Conservation (phyloP, 495 filamentous ascomycete genomes). For the Neurospora sp. region DNA sequence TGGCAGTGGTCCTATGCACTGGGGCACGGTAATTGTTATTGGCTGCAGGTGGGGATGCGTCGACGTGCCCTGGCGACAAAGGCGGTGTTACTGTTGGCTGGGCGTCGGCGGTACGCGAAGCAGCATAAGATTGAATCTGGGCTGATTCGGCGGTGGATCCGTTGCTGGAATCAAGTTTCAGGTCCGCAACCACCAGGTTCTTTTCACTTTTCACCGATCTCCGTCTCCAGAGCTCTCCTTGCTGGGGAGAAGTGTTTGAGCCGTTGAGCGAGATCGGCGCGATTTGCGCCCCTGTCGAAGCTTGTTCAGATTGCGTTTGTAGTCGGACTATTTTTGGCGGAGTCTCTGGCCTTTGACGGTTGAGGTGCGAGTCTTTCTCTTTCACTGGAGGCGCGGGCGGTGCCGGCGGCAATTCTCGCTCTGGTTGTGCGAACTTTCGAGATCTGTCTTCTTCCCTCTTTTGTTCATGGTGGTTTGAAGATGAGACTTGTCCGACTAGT, state of each 20-base stretch:
- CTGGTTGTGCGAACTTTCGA: conserved; percentile 1
- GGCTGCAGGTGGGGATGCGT: conserved; percentile 1
- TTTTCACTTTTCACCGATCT: conserved; percentile 33
- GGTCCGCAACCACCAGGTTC: conserved; percentile 29
- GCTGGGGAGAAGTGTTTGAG: conserved; percentile 21
- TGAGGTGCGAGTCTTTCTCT: conserved; percentile 22
- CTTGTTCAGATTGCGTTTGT: conserved; percentile 6
- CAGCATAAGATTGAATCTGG: conserved; percentile 5
- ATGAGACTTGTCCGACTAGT: conserved; percentile 2
- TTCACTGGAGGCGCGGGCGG: conserved; percentile 14
- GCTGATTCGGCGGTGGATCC: conserved; percentile 31
- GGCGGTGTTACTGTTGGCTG: conserved; percentile 7
- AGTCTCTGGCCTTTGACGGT: conserved; percentile 5
- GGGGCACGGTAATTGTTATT: conserved; percentile 4
- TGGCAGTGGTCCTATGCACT: conserved; percentile 9
- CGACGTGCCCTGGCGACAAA: conserved; percentile 2
- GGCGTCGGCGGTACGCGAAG: not conserved
- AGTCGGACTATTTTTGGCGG: conserved; percentile 1
- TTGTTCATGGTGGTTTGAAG: conserved; percentile 16
- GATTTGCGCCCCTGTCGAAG: conserved; percentile 6
- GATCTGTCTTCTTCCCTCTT: conserved; percentile 4
- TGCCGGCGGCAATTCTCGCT: conserved; percentile 24
- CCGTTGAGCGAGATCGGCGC: conserved; percentile 5
- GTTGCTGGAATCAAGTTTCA: conserved; percentile 33
- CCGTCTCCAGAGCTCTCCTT: conserved; percentile 35